Evolutionary conservation across 2,329 filamentous ascomycete species (phyloP).

Genomic region (Harringtonia aguacate): DNA sequence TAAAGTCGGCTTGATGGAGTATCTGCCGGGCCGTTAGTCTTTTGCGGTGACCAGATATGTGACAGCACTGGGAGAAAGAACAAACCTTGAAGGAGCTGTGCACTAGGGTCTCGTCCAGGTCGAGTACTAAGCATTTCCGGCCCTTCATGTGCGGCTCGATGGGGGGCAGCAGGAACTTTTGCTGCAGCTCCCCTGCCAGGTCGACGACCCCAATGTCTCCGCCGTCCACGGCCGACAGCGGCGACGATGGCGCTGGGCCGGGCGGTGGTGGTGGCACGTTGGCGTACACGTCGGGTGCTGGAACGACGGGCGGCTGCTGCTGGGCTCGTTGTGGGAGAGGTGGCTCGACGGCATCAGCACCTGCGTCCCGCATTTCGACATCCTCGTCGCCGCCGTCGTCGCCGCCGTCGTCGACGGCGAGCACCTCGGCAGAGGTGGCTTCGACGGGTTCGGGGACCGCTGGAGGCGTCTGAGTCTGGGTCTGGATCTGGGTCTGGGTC

Average conservation of each 20-base stretch:
- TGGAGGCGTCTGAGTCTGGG: no score
- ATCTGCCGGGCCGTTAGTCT: conserved; percentile 46
- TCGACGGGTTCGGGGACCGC: conserved; percentile 14
- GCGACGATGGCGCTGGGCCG: conserved; percentile 27
- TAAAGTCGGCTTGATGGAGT: conserved; percentile 95
- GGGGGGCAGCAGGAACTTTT: conserved; percentile 71
- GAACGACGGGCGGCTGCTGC: conserved; percentile 28
- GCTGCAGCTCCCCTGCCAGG: conserved; percentile 20
- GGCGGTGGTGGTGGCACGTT: conserved; percentile 37
- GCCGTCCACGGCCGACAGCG: background rate
- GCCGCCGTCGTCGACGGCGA: conserved; percentile 14
- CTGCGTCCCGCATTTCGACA: conserved; percentile 52
- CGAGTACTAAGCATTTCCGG: conserved; percentile 87
- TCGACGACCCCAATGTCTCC: conserved; percentile 18
- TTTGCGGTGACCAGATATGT: background rate
- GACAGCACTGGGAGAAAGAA: background rate
- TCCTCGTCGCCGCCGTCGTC: conserved; percentile 45
- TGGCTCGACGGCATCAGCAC: background rate
- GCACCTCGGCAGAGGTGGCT: conserved; percentile 3
- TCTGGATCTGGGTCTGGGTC: no score
- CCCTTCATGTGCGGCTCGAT: conserved; percentile 70
- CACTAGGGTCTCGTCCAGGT: conserved; percentile 92
- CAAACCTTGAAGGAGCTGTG: conserved; percentile 97
- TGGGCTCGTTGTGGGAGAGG: conserved; percentile 29
- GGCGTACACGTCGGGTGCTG: conserved; percentile 24